Base-by-base conservation (phyloP, 2,329 filamentous ascomycete genomes). In the Alternaria sp. region DNA sequence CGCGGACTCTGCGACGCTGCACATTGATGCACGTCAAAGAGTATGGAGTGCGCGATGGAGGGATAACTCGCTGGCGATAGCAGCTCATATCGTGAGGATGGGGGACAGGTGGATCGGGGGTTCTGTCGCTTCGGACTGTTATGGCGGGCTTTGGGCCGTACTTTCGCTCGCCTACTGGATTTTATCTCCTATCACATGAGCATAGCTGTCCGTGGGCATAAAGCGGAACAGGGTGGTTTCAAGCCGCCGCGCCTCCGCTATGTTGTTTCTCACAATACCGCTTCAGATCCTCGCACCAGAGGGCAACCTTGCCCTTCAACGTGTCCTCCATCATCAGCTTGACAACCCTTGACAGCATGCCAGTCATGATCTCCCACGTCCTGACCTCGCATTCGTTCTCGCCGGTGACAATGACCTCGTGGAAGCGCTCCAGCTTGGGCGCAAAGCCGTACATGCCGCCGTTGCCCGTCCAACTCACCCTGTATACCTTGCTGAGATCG, bases 311-410 rank as follows among this genome's bases (percentile, higher is more conserved):
- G 20, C 21, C 58, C n/a, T 62, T 54, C 9, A 73, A 53, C 7
- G 66, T 71, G 12, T 63, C 65, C 51, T 58, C 50, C n/a, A 66
- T 63, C 44, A 68, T 46, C 46, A 63, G 45, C 54, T 68, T 71
- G 10, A 73, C 71, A 11, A 68, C 57, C 30, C 63, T 43, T 15
- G 71, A 63, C 43, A 69, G n/a, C 5, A 72, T n/a, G 11, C 69
- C 71, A 2, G 63, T 53, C 69, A 73, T 73, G 3, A 67, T 37
- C 63, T 73, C 71, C 71, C 71, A 73, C 2, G 60, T 66, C 18
- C 67, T 47, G 6, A 73, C 68, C 47, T 73, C 70, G 47, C 71
- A 73, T 23, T 67, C 57, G 5, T 65, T 60, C 11, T 67, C 53
- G 0, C 63, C 58, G 9, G 26, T 62, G 2, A 66, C 56, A 41